Percentiles rank a stretch among this genome's conserved stretches.
phyloP scores from a whole-genome alignment of 2,329 filamentous ascomycete genomes.

The Diaporthe citrichinensis region DNA sequence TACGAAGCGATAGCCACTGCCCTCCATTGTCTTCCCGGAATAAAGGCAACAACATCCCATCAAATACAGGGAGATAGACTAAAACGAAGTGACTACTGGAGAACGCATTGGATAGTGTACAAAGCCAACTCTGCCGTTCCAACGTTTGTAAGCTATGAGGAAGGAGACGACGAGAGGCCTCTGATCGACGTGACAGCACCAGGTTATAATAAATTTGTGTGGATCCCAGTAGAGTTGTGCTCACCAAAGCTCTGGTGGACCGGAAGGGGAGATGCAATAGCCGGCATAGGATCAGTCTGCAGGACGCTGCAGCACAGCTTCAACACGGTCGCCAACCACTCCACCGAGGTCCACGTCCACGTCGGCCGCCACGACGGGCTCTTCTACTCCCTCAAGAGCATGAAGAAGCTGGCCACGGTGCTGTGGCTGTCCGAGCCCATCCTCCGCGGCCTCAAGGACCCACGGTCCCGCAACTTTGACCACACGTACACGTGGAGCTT shows the following conservation, averaged over 20 bases:
- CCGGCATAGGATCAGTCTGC: conserved; percentile 47
- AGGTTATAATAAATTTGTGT: conserved; percentile 47
- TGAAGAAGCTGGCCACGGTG: conserved; percentile 53
- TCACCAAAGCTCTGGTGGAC: conserved; percentile 53
- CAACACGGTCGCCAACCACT: conserved; percentile 52
- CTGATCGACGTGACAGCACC: conserved; percentile 27
- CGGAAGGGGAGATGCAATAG: conserved; percentile 41
- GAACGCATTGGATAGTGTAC: conserved; percentile 57
- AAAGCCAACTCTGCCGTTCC: conserved; percentile 57
- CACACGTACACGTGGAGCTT: conserved; percentile 57
- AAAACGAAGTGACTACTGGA: conserved; percentile 52
- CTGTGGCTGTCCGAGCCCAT: conserved; percentile 55
- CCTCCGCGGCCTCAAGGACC: conserved; percentile 54
- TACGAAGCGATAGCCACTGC: conserved; percentile 33
- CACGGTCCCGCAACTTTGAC: conserved; percentile 53
- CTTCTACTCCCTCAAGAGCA: conserved; percentile 50
- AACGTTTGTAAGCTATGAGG: conserved; percentile 44
- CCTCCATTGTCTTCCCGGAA: conserved; percentile 38
- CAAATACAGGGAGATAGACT: conserved; percentile 45
- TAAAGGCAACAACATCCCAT: conserved; percentile 48
- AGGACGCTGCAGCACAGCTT: conserved; percentile 45
- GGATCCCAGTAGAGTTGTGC: conserved; percentile 55
- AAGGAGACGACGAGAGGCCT: conserved; percentile 41
- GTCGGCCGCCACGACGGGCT: conserved; percentile 53
- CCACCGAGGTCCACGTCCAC: conserved; percentile 57